phyloP scores from a whole-genome alignment of 306 rosid genomes.

The Cucumis melo region DNA sequence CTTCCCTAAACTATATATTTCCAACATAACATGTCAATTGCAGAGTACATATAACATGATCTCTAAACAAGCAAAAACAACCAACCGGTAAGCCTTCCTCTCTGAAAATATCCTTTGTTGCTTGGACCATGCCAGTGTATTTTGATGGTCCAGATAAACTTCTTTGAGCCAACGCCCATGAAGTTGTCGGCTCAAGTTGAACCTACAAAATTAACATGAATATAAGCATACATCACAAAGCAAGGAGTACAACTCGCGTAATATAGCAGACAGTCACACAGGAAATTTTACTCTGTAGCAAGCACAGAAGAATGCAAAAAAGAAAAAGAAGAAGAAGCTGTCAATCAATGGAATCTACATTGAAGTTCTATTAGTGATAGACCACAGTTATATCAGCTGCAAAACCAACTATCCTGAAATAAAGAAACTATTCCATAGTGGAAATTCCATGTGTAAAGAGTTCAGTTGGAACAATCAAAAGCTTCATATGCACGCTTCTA shows the following conservation, averaged over 20 bases:
- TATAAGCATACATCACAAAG: constrained; percentile 10
- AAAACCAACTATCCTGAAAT: neutral
- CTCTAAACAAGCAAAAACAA: constrained; percentile 1
- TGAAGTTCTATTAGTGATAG: neutral
- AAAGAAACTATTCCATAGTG: neutral
- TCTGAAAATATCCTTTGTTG: constrained; percentile 71
- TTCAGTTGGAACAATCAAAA: neutral
- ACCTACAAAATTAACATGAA: constrained; percentile 28
- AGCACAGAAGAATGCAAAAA: neutral
- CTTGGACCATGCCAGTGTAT: constrained; percentile 88
- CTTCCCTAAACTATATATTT: neutral
- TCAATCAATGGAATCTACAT: neutral
- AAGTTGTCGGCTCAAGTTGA: constrained; percentile 79
- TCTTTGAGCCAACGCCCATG: constrained; percentile 58
- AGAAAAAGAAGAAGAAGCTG: neutral
- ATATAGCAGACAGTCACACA: neutral
- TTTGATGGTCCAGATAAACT: constrained; percentile 47
- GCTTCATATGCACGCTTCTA: neutral
- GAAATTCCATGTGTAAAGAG: neutral
- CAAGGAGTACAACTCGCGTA: neutral
- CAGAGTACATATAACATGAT: neutral
- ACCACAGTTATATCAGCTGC: neutral
- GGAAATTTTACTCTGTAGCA: neutral
- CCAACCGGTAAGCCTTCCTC: constrained; percentile 83
- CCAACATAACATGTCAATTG: neutral